A percentile compares a stretch with the other conserved stretches of the same genome.
Evolutionary conservation across 257 asterid species (phyloP).

Genomic region (Knoxia roxburghii): DNA sequence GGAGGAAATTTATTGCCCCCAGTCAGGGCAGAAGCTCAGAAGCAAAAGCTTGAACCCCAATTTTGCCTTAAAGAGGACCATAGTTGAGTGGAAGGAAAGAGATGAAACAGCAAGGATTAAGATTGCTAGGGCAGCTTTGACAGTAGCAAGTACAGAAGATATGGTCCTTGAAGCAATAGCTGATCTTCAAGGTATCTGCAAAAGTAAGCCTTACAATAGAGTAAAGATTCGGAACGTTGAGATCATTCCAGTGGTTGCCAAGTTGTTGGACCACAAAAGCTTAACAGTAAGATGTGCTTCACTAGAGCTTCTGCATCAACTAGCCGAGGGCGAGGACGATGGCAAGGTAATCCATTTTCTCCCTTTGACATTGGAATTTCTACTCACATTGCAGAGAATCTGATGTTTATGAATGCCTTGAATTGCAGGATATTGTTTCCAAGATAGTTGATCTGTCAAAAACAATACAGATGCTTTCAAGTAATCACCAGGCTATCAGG

Average conservation of each 20-base stretch:
- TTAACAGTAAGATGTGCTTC: constrained; percentile 40
- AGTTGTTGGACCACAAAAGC: constrained; percentile 47
- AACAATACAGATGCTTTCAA: constrained; percentile 55
- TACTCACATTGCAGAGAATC: not conserved
- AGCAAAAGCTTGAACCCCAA: constrained; percentile 43
- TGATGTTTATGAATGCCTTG: not conserved
- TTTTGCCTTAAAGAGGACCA: constrained; percentile 59
- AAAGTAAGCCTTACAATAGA: constrained; percentile 40
- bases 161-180: constrained; percentile 67
- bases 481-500: constrained; percentile 51
- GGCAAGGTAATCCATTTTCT: constrained; percentile 37
- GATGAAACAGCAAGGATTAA: constrained; percentile 66
- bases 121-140: constrained; percentile 65
- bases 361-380: not conserved
- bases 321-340: constrained; percentile 63
- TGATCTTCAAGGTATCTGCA: constrained; percentile 49
- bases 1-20: constrained; percentile 50
- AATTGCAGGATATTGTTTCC: constrained; percentile 49
- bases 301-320: constrained; percentile 40
- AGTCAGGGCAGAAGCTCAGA: constrained; percentile 46
- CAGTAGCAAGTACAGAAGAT: constrained; percentile 55
- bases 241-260: constrained; percentile 53
- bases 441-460: constrained; percentile 40
- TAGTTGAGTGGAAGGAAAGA: constrained; percentile 71
- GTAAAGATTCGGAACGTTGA: constrained; percentile 55